A percentile compares a stretch with the other conserved stretches of the same genome.
These are phyloP conservation scores for Xylaria sp. DNA, from an alignment of 2,329 filamentous ascomycete species.

Conservation along the genomic window DNA sequence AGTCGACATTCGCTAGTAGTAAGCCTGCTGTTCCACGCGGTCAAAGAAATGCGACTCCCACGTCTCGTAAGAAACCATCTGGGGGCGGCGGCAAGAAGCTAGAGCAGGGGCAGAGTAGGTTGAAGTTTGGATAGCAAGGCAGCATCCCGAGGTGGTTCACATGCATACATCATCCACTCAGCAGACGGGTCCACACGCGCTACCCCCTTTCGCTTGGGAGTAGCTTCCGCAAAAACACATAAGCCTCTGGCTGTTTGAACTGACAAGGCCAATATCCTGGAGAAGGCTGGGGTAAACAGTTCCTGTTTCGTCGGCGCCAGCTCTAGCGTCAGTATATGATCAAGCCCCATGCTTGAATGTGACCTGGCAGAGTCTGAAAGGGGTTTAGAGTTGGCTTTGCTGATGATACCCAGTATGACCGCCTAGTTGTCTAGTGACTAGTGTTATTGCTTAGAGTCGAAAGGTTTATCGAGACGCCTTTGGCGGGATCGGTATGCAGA, in stretches of 20 bases:
- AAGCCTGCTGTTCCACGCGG: conserved; percentile 49
- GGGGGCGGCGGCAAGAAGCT: conserved; percentile 51
- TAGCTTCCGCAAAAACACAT: conserved; percentile 18
- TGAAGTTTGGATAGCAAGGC: conserved; percentile 64
- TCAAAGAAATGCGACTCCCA: conserved; percentile 51
- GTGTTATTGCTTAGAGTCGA: conserved; percentile 5
- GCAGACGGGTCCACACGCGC: conserved; percentile 15
- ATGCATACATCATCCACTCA: conserved; percentile 30
- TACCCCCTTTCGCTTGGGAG: conserved; percentile 13
- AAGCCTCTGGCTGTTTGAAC: not conserved
- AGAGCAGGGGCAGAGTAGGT: conserved; percentile 69
- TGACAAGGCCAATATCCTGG: conserved; percentile 20
- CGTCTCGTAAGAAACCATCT: conserved; percentile 53
- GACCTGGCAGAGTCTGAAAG: conserved; percentile 12
- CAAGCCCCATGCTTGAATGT: conserved; percentile 20
- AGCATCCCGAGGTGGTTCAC: conserved; percentile 39
- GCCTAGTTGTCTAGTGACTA: conserved; percentile 12
- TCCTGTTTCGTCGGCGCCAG: conserved; percentile 5
- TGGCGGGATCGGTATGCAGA: conserved; percentile 24
- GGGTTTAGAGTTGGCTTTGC: conserved; percentile 14
- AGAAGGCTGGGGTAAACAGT: conserved; percentile 26
- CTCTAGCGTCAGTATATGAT: conserved; percentile 10
- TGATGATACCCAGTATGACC: conserved; percentile 16
- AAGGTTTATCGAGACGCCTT: conserved; percentile 6
- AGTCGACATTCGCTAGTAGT: conserved; percentile 55